A percentile compares a stretch with the other conserved stretches of the same genome.
Evolutionary conservation across 805 yeast species (phyloP).

Genomic region (Alloascoidea africana): DNA sequence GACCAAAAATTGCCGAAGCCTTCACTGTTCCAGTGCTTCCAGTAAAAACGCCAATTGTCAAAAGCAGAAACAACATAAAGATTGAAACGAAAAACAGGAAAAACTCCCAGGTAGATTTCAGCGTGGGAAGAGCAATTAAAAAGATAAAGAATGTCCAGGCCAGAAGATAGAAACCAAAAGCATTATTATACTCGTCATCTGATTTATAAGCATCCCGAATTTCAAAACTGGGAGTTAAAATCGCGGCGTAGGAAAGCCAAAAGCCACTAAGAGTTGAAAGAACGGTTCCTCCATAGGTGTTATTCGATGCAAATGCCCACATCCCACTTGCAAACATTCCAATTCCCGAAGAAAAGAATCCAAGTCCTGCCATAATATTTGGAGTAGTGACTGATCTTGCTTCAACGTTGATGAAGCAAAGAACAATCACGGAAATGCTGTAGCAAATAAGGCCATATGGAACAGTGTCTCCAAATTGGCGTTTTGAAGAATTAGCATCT

Average conservation of each 20-base stretch:
- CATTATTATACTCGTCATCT: slow-evolving; percentile 22
- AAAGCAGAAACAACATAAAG: slow-evolving; percentile 29
- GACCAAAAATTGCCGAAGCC: slow-evolving; percentile 50
- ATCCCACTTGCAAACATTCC: slow-evolving; percentile 40
- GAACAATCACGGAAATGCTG: slow-evolving; percentile 47
- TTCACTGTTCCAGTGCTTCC: slow-evolving; percentile 20
- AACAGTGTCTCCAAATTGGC: slow-evolving; percentile 41
- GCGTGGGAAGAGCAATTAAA: slow-evolving; percentile 27
- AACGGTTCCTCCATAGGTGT: slow-evolving; percentile 13
- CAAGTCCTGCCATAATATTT: slow-evolving; percentile 43
- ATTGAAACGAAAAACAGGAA: too few relatives aligned
- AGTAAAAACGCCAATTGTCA: slow-evolving; percentile 35
- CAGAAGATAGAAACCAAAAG: slow-evolving; percentile 33
- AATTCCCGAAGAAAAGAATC: slow-evolving; percentile 49
- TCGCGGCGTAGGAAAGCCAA: slow-evolving; percentile 54
- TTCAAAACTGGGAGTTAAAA: slow-evolving; percentile 36
- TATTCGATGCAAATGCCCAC: slow-evolving; percentile 52
- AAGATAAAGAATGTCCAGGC: slow-evolving; percentile 45
- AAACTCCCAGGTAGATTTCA: slow-evolving; percentile 34
- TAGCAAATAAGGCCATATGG: slow-evolving; percentile 49
- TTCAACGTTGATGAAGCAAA: slow-evolving; percentile 35
- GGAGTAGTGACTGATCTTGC: slow-evolving; percentile 43
- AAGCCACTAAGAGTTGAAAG: slow-evolving; percentile 32
- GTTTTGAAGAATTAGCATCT: background rate
- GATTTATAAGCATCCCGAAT: slow-evolving; percentile 26